These are phyloP conservation scores for Aureoboletus auriporus DNA, from an alignment of 768 basidiomycete species.

Conservation along the genomic window DNA sequence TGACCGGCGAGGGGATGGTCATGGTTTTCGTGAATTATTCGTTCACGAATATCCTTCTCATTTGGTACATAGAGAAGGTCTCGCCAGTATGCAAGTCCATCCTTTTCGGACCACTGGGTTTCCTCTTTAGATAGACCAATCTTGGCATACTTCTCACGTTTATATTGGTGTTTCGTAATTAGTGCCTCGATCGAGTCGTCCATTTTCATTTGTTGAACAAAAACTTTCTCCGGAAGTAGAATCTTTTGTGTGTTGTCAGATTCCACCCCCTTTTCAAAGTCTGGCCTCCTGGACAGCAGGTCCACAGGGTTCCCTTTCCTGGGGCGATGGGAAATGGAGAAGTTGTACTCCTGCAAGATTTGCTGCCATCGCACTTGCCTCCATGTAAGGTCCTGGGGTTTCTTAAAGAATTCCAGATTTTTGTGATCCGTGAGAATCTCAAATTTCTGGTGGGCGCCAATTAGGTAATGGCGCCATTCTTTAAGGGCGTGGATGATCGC, in stretches of 20 bases:
- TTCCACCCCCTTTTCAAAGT: too few relatives aligned
- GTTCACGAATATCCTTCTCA: not conserved
- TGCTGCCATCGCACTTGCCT: conserved; percentile 30
- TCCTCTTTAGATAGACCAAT: too few relatives aligned
- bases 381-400: conserved; percentile 34
- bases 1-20: not conserved
- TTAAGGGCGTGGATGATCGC: not conserved
- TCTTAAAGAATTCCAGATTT: conserved; percentile 42
- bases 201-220: not conserved
- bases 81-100: not conserved
- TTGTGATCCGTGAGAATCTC: conserved; percentile 34
- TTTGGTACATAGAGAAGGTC: too few relatives aligned
- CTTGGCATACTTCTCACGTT: too few relatives aligned
- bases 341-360: not conserved
- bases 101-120: too few relatives aligned
- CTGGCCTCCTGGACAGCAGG: not conserved
- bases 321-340: not conserved
- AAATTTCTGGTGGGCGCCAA: not conserved
- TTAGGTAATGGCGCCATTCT: conserved; percentile 5
- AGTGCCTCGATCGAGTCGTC: not conserved
- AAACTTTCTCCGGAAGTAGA: not conserved
- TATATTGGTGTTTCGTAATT: too few relatives aligned
- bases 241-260: not conserved
- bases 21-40: not conserved
- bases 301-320: not conserved